Base-by-base conservation (phyloP, 306 rosid species). In the Biancaea sappan region DNA sequence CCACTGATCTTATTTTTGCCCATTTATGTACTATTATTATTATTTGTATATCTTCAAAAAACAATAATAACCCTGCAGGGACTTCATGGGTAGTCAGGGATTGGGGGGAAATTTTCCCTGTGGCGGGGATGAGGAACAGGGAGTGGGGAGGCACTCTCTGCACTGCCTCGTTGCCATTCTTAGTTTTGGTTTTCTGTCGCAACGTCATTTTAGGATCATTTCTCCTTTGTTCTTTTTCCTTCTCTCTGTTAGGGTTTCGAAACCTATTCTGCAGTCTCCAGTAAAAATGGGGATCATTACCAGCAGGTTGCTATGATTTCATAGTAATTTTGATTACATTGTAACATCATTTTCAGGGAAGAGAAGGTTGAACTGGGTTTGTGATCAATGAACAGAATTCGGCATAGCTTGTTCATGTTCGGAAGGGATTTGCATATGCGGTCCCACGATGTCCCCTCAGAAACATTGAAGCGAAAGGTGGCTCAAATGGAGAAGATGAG, bases 401-500 rank as follows among this genome's bases (percentile, higher is more conserved):
- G 80, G 52, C 77, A 32, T n/a, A 77, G 78, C 54, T 67, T 66
- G 67, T 29, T 74, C 26, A 60, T 71, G 46, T 10, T 82, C 53
- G 57, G 76, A 58, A 68, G 81, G 69, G 58, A 78, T 58, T 32
- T 79, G 75, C 83, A 75, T 60, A 69, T 71, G 10, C 16, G 50
- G 24, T 63, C 66, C 28, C 44, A 19, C 63, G 79, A 85, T 22
- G 73, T 73, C 51, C 91, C 93, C 4, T 59, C 85, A 1, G 79
- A 62, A 19, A 24, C 68, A 4, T 18, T 62, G n/a, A 35, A 62
- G 68, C 35, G 31, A 37, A 89, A 79, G 76, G 70, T 88, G 3
- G 65, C 77, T 7, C 88, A 77, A 62, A 47, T 85, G 72, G 84
- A 87, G 79, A 91, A 57, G 80, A 80, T 25, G 64, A 86, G 88